Evolutionary conservation across 371 early-diverging fungal species (phyloP), one percentile per base, ranked within the genome.

Genomic region (Smittium culicis): DNA sequence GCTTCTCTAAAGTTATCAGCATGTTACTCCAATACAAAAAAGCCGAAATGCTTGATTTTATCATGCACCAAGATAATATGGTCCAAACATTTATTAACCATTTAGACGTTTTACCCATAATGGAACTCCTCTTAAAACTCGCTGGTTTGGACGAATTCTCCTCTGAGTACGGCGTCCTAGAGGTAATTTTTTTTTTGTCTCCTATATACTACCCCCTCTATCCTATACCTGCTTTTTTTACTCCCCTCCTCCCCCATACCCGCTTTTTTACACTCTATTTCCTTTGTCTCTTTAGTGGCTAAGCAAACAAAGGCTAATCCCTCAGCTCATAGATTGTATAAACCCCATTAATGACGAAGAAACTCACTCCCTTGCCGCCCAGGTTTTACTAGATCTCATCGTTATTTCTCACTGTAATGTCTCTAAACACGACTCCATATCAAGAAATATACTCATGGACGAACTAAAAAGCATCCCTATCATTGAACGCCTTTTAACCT

Each of bases 341-440:
- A 87, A 93, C 67, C 97, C 97, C 1, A 77, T 80, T 54, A 73
- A 82, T 66, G 88, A 88, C 70, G 78, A 70, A 5, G 74, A 94
- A 85, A 85, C 85, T 31, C 94, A 95, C 77, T 87, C 87, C 55
- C 86, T 87, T 55, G 92, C 92, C 11, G 85, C 92, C 16, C 92
- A 93, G 78, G 91, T 92, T 34, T 77, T 96, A 33, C 79, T 88
- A 63, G 96, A 96, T 68, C 91, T 96, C 33, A 89, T 94, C 62
- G 85, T 92, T 31, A 89, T 95, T 66, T 88, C 88, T 27, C 88
- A 88, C 73, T 85, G 87, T 35, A 87, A 81, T 64, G 82, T 82
- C 67, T 76, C 82, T 3, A 82, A 86, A 35, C 83, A 85, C 66
- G 85, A 86, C 1, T 83, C 85, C 55, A 84, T 88, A 71, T 86